Evolutionary conservation across 768 basidiomycete genomes (phyloP).

Genomic region (Exsudoporus frostii): DNA sequence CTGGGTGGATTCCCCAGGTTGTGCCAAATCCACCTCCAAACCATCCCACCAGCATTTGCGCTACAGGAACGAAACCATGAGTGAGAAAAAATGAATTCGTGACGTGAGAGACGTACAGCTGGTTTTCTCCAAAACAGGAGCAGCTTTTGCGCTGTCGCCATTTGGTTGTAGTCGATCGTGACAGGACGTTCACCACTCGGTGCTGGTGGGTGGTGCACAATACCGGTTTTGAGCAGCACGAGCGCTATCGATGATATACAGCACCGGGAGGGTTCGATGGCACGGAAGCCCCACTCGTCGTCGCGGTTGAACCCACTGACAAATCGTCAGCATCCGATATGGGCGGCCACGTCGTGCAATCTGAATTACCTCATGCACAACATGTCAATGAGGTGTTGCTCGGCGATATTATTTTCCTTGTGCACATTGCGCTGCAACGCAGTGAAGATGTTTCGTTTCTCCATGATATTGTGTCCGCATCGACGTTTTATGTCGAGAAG

Average conservation of each 20-base stretch:
- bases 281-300: slow-evolving; percentile 98
- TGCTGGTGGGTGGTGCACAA: slow-evolving; percentile 59
- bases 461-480: slow-evolving; percentile 85
- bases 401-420: slow-evolving; percentile 98
- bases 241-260: slow-evolving; percentile 98
- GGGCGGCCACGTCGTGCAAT: slow-evolving; percentile 1
- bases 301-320: slow-evolving; percentile 87
- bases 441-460: slow-evolving; percentile 91
- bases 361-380: slow-evolving; percentile 89
- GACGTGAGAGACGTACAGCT: slow-evolving; percentile 62
- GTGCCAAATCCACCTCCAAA: slow-evolving; percentile 79
- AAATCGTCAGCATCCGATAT: slow-evolving; percentile 8
- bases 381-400: slow-evolving; percentile 99
- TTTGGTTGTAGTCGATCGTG: slow-evolving; percentile 85
- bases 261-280: slow-evolving; percentile 92
- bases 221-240: slow-evolving; percentile 95
- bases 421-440: slow-evolving; percentile 98
- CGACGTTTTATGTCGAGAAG: slow-evolving; percentile 79
- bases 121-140: slow-evolving; percentile 99
- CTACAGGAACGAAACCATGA: slow-evolving; percentile 39
- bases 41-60: slow-evolving; percentile 99
- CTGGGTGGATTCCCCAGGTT: slow-evolving; percentile 47
- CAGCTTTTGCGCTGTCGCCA: slow-evolving; percentile 96
- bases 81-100: not conserved
- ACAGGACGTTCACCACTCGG: slow-evolving; percentile 66